phyloP scores from a whole-genome alignment of 345 rosid genomes.

The Toxicodendron radicans region DNA sequence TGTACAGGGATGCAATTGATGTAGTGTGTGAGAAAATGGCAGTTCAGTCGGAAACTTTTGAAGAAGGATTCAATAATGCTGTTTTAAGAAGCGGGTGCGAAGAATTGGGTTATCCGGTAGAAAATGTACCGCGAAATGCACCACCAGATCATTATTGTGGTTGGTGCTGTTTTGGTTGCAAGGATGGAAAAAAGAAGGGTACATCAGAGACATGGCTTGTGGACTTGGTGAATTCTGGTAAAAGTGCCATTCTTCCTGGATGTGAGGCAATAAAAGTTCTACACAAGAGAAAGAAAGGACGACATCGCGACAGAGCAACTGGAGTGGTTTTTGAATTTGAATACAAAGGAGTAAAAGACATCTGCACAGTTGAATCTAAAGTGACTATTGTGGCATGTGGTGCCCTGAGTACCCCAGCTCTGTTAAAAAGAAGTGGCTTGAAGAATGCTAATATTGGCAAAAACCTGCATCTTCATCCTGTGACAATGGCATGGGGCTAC shows the following conservation, averaged over 20 bases:
- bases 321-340: constrained; percentile 58
- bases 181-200: constrained; percentile 72
- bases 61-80: constrained; percentile 74
- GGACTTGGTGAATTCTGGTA: constrained; percentile 70
- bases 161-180: constrained; percentile 83
- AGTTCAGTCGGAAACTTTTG: constrained; percentile 57
- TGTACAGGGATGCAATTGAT: constrained; percentile 63
- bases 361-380: constrained; percentile 55
- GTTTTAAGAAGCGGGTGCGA: constrained; percentile 72
- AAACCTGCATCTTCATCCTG: constrained; percentile 75
- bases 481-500: constrained; percentile 87
- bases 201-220: constrained; percentile 85
- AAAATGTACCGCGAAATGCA: constrained; percentile 62
- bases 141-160: constrained; percentile 76
- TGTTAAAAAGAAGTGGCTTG: constrained; percentile 61
- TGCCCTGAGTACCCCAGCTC: constrained; percentile 62
- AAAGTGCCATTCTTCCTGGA: constrained; percentile 65
- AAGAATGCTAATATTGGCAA: constrained; percentile 64
- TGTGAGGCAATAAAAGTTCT: constrained; percentile 60
- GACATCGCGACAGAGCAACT: constrained; percentile 35
- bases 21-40: constrained; percentile 75
- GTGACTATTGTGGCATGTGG: constrained; percentile 73
- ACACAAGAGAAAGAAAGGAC: constrained; percentile 34
- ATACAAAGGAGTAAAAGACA: constrained; percentile 35
- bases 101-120: constrained; percentile 63